Evolutionary conservation across 2,329 filamentous ascomycete genomes (phyloP), one percentile per base, ranked within the genome.

Genomic region (Teratosphaeria zuluensis): DNA sequence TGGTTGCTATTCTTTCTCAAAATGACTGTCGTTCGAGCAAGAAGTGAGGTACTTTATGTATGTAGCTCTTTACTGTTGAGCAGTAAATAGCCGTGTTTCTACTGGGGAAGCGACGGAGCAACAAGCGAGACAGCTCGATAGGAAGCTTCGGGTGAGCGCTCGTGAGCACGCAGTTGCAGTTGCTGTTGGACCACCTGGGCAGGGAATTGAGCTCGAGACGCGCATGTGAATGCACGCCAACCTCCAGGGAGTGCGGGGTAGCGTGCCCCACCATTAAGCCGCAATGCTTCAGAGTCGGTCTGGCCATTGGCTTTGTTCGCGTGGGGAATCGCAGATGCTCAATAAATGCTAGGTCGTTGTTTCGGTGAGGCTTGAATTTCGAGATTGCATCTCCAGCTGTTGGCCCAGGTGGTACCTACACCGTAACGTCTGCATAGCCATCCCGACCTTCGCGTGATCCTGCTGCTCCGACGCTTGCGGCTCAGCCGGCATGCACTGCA

Each of bases 1-100:
- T 67, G 54, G 14, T 57, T 31, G 55, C 35, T 33, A 38, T 57
- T 21, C 28, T 42, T 24, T 33, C 54, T 33, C 32, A 32, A 4
- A 28, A 28, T 52, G n/a, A 24, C 12, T 52, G 19, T 21, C 12
- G 48, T 14, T 42, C 16, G 19, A 52, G 4, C 6, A 24, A 12
- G 51, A 52, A 12, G 21, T 28, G 51, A 52, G 16, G 51, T 52
- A n/a, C n/a, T n/a, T n/a, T n/a, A n/a, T 31, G 6, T 16, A 52
- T 24, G 21, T 52, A 42, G 35, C 35, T 42, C 35, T 14, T 9
- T n/a, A 14, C 35, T 42, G 35, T 42, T 11, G 35, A 42, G 35
- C 2, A 16, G 12, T 6, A 9, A 11, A 35, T 14, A 6, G 8
- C 9, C 14, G 3, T 35, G 35, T 16, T 14, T 16, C 35, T 42